phyloP scores from a whole-genome alignment of 2,329 filamentous ascomycete species.

The Myotisia sp. region DNA sequence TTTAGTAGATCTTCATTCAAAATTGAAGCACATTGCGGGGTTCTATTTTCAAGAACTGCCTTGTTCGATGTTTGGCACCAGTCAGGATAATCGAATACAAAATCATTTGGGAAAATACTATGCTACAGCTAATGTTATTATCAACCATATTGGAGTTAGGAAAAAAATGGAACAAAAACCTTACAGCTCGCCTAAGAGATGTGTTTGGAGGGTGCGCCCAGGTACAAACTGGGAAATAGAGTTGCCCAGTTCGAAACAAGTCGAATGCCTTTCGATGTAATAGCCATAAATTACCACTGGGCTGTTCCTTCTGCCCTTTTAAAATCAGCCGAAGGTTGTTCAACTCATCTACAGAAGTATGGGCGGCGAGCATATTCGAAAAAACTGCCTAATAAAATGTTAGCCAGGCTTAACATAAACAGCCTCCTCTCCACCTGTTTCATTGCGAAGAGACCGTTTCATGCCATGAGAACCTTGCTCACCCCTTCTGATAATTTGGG shows the following conservation, averaged over 20 bases:
- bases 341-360: slow-evolving; percentile 6
- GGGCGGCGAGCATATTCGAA: slow-evolving; percentile 6
- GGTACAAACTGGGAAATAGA: slow-evolving; percentile 2
- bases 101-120: too few relatives aligned
- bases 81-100: too few relatives aligned
- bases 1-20: slow-evolving; percentile 5
- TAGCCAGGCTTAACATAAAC: slow-evolving; percentile 2
- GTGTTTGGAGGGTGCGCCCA: slow-evolving; percentile 1
- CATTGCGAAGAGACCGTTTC: too few relatives aligned
- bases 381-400: slow-evolving; percentile 4
- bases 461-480: neutral
- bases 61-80: too few relatives aligned
- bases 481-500: slow-evolving; percentile 9
- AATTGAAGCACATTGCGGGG: slow-evolving; percentile 5
- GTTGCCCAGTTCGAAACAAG: slow-evolving; percentile 1
- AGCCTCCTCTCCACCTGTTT: too few relatives aligned
- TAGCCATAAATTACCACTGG: slow-evolving; percentile 8
- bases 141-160: too few relatives aligned
- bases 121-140: too few relatives aligned
- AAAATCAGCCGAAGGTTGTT: neutral
- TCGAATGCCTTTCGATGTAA: slow-evolving; percentile 7
- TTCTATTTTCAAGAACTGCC: slow-evolving; percentile 8
- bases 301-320: neutral
- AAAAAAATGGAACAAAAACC: neutral
- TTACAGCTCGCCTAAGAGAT: slow-evolving; percentile 2